Evolutionary conservation across 2,329 filamentous ascomycete species (phyloP).

Genomic region (Penicillium concentricum): DNA sequence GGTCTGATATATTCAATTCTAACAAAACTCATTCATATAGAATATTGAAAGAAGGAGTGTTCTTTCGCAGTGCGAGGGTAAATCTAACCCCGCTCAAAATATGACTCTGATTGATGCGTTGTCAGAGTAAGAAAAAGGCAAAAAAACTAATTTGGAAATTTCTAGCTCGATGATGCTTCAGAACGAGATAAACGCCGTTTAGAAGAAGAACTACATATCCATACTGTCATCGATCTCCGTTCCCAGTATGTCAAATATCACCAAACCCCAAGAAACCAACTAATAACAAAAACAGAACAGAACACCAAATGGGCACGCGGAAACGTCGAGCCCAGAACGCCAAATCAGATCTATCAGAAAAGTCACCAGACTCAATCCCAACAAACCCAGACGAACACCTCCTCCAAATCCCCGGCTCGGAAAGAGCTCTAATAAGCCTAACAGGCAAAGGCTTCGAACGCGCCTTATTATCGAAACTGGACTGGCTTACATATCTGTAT

Average conservation of each 20-base stretch:
- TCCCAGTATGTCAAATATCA: constrained; percentile 59
- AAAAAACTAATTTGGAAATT: not conserved
- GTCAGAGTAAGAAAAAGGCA: not conserved
- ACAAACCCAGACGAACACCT: constrained; percentile 54
- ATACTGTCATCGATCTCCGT: constrained; percentile 74
- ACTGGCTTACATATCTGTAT: constrained; percentile 65
- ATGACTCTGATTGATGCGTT: not conserved
- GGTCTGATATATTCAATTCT: not conserved
- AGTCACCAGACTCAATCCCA: constrained; percentile 41
- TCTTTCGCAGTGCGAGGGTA: constrained; percentile 68
- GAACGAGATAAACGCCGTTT: constrained; percentile 61
- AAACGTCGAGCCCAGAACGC: constrained; percentile 52
- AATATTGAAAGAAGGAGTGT: constrained; percentile 58
- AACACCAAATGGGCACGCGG: constrained; percentile 66
- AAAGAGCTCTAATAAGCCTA: constrained; percentile 68
- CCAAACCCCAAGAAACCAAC: not conserved
- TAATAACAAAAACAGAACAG: constrained; percentile 57
- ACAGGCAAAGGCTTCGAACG: constrained; percentile 71
- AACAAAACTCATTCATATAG: constrained; percentile 22
- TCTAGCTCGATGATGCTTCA: constrained; percentile 66
- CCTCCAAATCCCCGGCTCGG: constrained; percentile 61
- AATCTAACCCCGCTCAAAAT: constrained; percentile 34
- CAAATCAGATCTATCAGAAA: constrained; percentile 20
- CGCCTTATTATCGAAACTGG: constrained; percentile 65
- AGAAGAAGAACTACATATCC: constrained; percentile 60